Percentiles rank a stretch among this genome's conserved stretches.
phyloP scores from a whole-genome alignment of 345 rosid species.

The Ceriops tagal region DNA sequence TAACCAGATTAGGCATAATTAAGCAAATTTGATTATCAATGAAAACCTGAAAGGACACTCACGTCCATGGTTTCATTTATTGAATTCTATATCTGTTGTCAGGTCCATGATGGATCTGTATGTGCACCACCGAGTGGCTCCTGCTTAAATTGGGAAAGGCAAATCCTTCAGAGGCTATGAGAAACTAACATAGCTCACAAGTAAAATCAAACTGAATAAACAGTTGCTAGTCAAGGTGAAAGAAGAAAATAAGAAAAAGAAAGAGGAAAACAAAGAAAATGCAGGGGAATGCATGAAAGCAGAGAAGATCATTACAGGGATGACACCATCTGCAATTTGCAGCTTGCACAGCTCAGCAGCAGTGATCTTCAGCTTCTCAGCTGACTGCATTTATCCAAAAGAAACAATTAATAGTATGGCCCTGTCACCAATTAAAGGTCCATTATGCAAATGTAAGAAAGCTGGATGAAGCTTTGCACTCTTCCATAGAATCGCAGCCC shows the following conservation, averaged over 20 bases:
- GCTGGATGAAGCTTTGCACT: slow-evolving; percentile 63
- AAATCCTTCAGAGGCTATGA: slow-evolving; percentile 12
- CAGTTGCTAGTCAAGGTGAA: neutral
- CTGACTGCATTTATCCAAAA: slow-evolving; percentile 53
- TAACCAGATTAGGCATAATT: slow-evolving; percentile 11
- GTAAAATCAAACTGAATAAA: slow-evolving; percentile 14
- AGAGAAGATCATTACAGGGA: slow-evolving; percentile 54
- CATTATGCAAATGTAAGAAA: slow-evolving; percentile 11
- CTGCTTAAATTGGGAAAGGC: slow-evolving; percentile 34
- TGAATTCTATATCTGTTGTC: slow-evolving; percentile 76
- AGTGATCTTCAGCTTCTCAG: slow-evolving; percentile 84
- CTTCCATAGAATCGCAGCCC: slow-evolving; percentile 96
- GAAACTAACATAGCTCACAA: slow-evolving; percentile 9
- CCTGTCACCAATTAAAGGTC: slow-evolving; percentile 15
- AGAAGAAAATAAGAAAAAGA: neutral
- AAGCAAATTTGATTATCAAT: slow-evolving; percentile 5
- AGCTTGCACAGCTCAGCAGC: slow-evolving; percentile 65
- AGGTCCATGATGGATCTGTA: slow-evolving; percentile 83
- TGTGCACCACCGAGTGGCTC: slow-evolving; percentile 97
- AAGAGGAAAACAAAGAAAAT: neutral
- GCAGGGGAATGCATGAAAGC: neutral
- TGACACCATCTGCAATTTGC: slow-evolving; percentile 78
- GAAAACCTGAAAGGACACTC: slow-evolving; percentile 31
- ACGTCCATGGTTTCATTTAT: slow-evolving; percentile 76
- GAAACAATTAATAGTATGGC: slow-evolving; percentile 13